These are phyloP conservation scores for Aspergillus mulundensis DNA, from an alignment of 495 filamentous ascomycete species.

Conservation along the genomic window DNA sequence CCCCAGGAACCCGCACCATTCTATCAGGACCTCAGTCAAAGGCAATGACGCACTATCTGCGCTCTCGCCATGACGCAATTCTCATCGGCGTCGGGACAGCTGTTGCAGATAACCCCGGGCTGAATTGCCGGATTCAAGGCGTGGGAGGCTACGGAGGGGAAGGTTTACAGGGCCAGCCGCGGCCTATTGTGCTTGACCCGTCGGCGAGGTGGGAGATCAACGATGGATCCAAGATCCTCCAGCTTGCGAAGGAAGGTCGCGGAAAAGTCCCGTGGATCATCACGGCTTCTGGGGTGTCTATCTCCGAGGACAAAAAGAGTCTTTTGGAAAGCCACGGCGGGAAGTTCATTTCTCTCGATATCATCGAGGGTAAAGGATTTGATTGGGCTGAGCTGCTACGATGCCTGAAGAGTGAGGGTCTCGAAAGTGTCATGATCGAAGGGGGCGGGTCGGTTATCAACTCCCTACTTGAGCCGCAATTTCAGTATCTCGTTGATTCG, in stretches of 20 bases:
- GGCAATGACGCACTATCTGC: conserved; percentile 88
- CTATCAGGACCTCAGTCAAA: conserved; percentile 81
- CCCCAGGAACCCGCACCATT: conserved; percentile 67
- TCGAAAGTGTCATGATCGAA: conserved; percentile 82
- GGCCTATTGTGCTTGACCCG: conserved; percentile 78
- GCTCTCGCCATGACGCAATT: conserved; percentile 77
- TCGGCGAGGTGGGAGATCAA: conserved; percentile 59
- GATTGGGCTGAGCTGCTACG: conserved; percentile 62
- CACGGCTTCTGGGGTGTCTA: conserved; percentile 28
- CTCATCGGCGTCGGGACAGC: conserved; percentile 85
- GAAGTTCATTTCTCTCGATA: conserved; percentile 33
- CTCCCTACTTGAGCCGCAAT: conserved; percentile 58
- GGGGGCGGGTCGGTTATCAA: conserved; percentile 80
- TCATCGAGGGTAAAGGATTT: conserved; percentile 24
- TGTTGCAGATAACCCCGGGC: conserved; percentile 73
- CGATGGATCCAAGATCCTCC: conserved; percentile 57
- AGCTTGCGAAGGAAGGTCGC: conserved; percentile 54
- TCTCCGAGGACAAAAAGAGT: conserved; percentile 23
- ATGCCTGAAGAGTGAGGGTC: conserved; percentile 49
- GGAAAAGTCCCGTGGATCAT: conserved; percentile 71
- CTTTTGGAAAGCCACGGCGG: conserved; percentile 45
- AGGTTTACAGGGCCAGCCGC: conserved; percentile 55
- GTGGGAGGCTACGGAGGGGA: conserved; percentile 47
- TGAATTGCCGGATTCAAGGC: conserved; percentile 69
- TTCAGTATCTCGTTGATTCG: conserved; percentile 55